A percentile compares a stretch with the other conserved stretches of the same genome.
Evolutionary conservation across 352 stramenopile species (phyloP).

Genomic region (Thalassiosira hispida): DNA sequence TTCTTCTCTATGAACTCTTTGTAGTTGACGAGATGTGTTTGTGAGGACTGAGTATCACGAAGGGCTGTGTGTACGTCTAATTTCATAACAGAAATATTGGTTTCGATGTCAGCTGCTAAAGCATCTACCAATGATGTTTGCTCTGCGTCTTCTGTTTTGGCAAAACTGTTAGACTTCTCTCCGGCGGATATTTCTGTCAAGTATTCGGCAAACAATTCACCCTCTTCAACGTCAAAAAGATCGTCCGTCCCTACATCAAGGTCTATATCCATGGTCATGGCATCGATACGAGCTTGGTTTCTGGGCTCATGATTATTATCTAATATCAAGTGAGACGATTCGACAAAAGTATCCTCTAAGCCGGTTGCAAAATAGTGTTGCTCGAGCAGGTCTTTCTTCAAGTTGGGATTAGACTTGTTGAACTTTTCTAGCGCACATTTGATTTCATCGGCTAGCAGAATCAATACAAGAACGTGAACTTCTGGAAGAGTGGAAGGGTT

Average conservation of each 20-base stretch:
- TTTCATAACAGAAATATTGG: constrained; percentile 51
- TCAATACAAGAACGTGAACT: constrained; percentile 19
- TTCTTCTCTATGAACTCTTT: constrained; percentile 60
- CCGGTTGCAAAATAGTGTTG: constrained; percentile 41
- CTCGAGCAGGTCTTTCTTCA: constrained; percentile 14
- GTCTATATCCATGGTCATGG: background rate
- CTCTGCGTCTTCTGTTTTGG: background rate
- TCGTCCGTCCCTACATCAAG: constrained; percentile 5
- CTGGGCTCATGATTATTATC: background rate
- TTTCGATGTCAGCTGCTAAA: constrained; percentile 30
- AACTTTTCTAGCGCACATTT: constrained; percentile 14
- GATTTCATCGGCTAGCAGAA: constrained; percentile 17
- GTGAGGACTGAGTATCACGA: constrained; percentile 24
- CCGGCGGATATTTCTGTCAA: constrained; percentile 18
- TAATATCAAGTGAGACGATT: background rate
- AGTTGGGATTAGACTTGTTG: constrained; percentile 13
- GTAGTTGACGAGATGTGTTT: constrained; percentile 45
- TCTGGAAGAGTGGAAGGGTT: constrained; percentile 6
- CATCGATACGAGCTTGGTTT: background rate
- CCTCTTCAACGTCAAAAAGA: constrained; percentile 21
- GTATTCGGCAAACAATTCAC: constrained; percentile 18
- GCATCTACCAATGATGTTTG: constrained; percentile 35
- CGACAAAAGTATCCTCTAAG: constrained; percentile 20
- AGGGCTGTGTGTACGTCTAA: constrained; percentile 41
- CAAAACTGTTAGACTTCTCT: constrained; percentile 1